Base-by-base conservation (phyloP, 768 basidiomycete genomes). In the Auricularia auricula-judae region DNA sequence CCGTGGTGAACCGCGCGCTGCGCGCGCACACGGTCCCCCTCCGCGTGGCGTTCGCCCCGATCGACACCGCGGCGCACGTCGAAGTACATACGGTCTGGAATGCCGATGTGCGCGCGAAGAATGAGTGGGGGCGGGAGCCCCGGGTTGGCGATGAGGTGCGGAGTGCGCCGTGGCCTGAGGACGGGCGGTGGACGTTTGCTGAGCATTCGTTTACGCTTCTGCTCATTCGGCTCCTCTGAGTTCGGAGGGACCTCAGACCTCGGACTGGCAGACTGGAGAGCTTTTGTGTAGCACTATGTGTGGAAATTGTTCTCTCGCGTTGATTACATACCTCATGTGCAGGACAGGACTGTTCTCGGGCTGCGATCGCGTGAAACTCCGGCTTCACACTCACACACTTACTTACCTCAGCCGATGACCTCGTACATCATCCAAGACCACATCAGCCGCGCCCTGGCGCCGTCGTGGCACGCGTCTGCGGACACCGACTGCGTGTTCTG, bases 381-480 rank as follows among this genome's bases (percentile, higher is more conserved):
- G 39, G 39, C 39, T 7, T 8, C 12, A 42, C 39, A 14, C 29
- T 29, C 29, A 29, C 29, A 14, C n/a, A n/a, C 39, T 39, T 39
- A 39, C 8, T 12, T 8, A 42, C 8, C 39, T 7, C 39, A 42
- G 8, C 29, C 54, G 21, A 88, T 89, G 87, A 89, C 87, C 65
- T 87, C 86, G 39, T 88, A 86, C 76, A 83, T 89, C 21, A 88
- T 89, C 71, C 77, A 85, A 64, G 78, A 81, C 23, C 87, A 87
- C 69, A 76, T 81, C 44, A 71, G 75, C 64, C 81, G 86, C 8
- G 70, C 74, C 14, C 65, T 76, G 43, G 77, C 81, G 18, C 65
- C 73, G n/a, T 73, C 78, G n/a, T 86, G 85, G 87, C 73, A 71
- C 23, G n/a, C 47, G 14, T 72, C 75, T 16, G 29, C 63, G 23